Conservation (phyloP, 1,284 basidiomycete species). For the Athelia sp. region DNA sequence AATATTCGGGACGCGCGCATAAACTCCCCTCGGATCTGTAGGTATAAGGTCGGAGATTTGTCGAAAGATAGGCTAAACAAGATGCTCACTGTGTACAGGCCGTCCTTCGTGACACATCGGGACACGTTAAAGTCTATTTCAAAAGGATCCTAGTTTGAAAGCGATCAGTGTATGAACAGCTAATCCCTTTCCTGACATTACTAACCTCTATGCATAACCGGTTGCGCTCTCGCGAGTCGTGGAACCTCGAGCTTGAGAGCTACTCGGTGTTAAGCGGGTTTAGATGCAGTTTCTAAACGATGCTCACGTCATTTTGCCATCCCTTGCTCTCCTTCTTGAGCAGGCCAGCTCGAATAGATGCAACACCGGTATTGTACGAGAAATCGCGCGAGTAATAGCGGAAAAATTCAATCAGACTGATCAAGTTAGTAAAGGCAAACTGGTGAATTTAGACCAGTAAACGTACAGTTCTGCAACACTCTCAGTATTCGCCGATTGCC, state of each 20-base stretch:
- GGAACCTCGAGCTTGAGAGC: slow-evolving; percentile 49
- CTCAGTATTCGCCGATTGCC: slow-evolving; percentile 92
- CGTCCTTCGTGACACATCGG: slow-evolving; percentile 94
- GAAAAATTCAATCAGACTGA: slow-evolving; percentile 94
- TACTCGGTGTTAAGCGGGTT: slow-evolving; percentile 10
- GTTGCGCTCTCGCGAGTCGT: slow-evolving; percentile 84
- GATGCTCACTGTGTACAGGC: slow-evolving; percentile 79
- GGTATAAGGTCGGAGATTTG: neutral
- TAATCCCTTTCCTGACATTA: slow-evolving; percentile 12
- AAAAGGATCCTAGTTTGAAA: slow-evolving; percentile 80
- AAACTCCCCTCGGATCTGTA: slow-evolving; percentile 96
- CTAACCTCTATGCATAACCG: slow-evolving; percentile 90
- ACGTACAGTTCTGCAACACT: slow-evolving; percentile 88
- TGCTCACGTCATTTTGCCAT: slow-evolving; percentile 86
- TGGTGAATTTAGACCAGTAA: slow-evolving; percentile 1
- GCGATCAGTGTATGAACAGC: slow-evolving; percentile 10
- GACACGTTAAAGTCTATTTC: slow-evolving; percentile 95
- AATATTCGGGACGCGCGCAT: slow-evolving; percentile 92
- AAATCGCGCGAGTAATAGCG: slow-evolving; percentile 95
- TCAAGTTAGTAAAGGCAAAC: slow-evolving; percentile 8
- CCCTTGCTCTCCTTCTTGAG: slow-evolving; percentile 90
- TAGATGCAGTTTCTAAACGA: neutral
- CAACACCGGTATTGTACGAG: slow-evolving; percentile 86
- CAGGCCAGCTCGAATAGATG: slow-evolving; percentile 86
- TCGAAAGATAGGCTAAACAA: neutral